phyloP scores from a whole-genome alignment of 495 filamentous ascomycete genomes.

The Xylaria cubensis region DNA sequence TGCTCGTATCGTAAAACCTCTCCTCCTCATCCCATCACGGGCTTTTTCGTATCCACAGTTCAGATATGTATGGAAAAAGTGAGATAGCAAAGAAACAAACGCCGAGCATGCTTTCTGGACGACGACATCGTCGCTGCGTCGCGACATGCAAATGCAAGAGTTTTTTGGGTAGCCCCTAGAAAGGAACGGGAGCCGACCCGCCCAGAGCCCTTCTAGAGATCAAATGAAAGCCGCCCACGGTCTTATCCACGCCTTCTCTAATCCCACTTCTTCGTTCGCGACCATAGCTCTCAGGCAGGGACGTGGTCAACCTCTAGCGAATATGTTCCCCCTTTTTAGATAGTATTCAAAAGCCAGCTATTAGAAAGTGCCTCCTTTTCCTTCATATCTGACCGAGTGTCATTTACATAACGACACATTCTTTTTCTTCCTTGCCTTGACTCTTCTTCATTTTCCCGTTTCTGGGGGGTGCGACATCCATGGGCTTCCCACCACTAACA shows the following conservation, averaged over 20 bases:
- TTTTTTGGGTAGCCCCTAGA: slow-evolving; percentile 7
- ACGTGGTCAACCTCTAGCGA: slow-evolving; percentile 3
- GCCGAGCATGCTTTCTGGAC: slow-evolving; percentile 23
- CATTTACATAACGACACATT: slow-evolving; percentile 64
- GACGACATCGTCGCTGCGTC: slow-evolving; percentile 7
- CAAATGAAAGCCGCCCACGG: slow-evolving; percentile 14
- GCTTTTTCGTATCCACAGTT: slow-evolving; percentile 9
- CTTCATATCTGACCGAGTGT: neutral
- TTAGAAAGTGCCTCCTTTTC: neutral
- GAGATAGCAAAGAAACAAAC: slow-evolving; percentile 19
- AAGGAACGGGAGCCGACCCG: slow-evolving; percentile 16
- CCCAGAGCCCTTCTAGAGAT: slow-evolving; percentile 17
- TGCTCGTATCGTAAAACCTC: neutral
- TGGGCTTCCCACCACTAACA: slow-evolving; percentile 71
- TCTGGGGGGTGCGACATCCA: slow-evolving; percentile 56
- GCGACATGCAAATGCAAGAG: slow-evolving; percentile 25
- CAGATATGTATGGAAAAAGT: slow-evolving; percentile 14
- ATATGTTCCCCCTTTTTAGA: neutral
- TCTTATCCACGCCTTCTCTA: slow-evolving; percentile 12
- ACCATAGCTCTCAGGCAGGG: neutral
- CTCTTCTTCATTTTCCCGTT: slow-evolving; percentile 59
- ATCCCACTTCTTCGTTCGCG: slow-evolving; percentile 12
- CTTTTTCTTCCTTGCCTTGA: slow-evolving; percentile 58
- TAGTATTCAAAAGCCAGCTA: slow-evolving; percentile 21
- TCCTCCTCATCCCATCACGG: neutral